A percentile compares a stretch with the other conserved stretches of the same genome.
These are phyloP conservation scores for Silene noctiflora DNA, from an alignment of 179 eudicot genomes.

Conservation along the genomic window DNA sequence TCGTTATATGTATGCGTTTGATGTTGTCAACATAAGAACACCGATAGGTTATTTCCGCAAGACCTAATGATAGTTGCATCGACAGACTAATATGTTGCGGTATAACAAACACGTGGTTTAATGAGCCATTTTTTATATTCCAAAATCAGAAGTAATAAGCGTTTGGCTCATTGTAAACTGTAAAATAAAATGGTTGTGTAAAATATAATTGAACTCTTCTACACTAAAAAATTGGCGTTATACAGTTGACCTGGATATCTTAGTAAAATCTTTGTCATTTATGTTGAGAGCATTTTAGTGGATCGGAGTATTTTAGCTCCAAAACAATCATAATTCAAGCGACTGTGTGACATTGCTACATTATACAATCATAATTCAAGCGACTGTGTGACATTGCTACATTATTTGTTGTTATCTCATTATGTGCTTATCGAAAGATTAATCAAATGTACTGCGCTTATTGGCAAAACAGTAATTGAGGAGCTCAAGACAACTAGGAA, in stretches of 20 bases:
- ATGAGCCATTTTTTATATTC: too few relatives aligned
- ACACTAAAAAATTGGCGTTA: too few relatives aligned
- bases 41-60: background rate
- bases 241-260: too few relatives aligned
- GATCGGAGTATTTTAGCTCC: background rate
- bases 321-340: background rate
- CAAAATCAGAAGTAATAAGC: too few relatives aligned
- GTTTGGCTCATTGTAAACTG: too few relatives aligned
- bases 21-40: background rate
- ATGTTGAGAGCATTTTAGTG: background rate
- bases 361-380: too few relatives aligned
- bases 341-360: background rate
- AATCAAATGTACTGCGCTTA: background rate
- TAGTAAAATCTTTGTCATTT: background rate
- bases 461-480: conserved; percentile 50
- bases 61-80: background rate
- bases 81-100: too few relatives aligned
- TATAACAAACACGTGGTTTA: too few relatives aligned
- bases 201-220: too few relatives aligned
- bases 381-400: background rate
- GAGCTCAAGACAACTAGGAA: conserved; percentile 84
- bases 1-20: background rate
- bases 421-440: conserved; percentile 3
- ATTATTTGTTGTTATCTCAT: background rate
- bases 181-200: too few relatives aligned